Evolutionary conservation across 2,329 filamentous ascomycete species (phyloP), one percentile per base, ranked within the genome.

Genomic region (Dothistroma septosporum): DNA sequence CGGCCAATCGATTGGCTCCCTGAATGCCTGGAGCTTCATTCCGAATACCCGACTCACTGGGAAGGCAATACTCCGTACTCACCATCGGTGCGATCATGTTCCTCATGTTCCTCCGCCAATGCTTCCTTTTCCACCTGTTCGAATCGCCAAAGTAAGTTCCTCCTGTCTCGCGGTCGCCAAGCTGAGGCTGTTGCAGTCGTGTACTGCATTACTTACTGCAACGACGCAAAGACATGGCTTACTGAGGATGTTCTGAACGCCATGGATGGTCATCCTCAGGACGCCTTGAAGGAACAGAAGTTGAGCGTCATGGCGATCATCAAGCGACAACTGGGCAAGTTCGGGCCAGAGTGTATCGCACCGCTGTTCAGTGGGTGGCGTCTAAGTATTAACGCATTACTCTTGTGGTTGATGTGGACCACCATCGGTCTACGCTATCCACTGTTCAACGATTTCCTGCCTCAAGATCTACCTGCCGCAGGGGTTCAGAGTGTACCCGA

Each of bases 81-180:
- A 85, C 87, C 0, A 85, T 92, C 21, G 91, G 91, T 52, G 77
- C 87, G 35, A 76, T 85, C 53, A 94, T 90, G 0, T 85, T 94
- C 64, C 73, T 80, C 75, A 91, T 94, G 88, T 95, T 92, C 70
- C 74, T 89, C 54, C 77, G 86, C 62, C 90, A 91, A 19, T 92
- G 91, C 79, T 87, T 91, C 74, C 71, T 92, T 62, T 95, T 95
- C 76, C 85, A 88, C 62, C 82, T 95, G 12, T 90, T 89, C 72
- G 91, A 96, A 72, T 94, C 91, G 6, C 91, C 91, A 50, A 94
- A 94, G 73, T 95, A 94, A 94, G 73, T 95, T 87, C 70, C 79
- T 95, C 24, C 83, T 95, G 10, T 88, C 87, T 21, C 82, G 85
- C n/a, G 89, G 90, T 37, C 84, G 89, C 7, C 88, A 95, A 73